These are phyloP conservation scores for Lentinula novae-zelandiae DNA, from an alignment of 1,284 basidiomycete species.

Conservation along the genomic window DNA sequence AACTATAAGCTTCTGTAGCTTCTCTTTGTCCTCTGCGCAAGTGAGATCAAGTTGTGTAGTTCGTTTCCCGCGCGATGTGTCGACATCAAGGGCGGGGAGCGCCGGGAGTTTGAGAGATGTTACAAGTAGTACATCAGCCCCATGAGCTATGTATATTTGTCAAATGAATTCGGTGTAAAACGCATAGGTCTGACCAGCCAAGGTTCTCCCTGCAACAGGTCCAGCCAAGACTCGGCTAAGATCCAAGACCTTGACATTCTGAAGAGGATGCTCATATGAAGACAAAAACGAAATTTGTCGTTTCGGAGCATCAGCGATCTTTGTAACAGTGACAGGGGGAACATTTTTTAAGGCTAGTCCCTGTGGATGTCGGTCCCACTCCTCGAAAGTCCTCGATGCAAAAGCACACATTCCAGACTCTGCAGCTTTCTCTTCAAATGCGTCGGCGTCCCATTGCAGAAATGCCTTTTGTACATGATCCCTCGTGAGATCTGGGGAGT, in stretches of 20 bases:
- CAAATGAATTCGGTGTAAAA: neutral
- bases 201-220: slow-evolving; percentile 50
- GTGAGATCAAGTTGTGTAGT: slow-evolving; percentile 60
- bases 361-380: slow-evolving; percentile 52
- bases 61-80: slow-evolving; percentile 65
- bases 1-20: slow-evolving; percentile 34
- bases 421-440: slow-evolving; percentile 49
- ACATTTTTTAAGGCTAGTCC: slow-evolving; percentile 34
- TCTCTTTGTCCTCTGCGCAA: slow-evolving; percentile 25
- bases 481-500: slow-evolving; percentile 25
- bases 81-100: slow-evolving; percentile 51
- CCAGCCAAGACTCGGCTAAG: slow-evolving; percentile 59
- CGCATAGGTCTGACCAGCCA: slow-evolving; percentile 39
- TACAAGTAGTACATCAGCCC: slow-evolving; percentile 57
- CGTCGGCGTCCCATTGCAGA: slow-evolving; percentile 39
- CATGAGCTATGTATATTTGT: slow-evolving; percentile 38
- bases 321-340: slow-evolving; percentile 41
- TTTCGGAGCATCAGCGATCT: slow-evolving; percentile 46
- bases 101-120: slow-evolving; percentile 55
- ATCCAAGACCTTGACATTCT: slow-evolving; percentile 53
- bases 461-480: slow-evolving; percentile 39
- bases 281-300: slow-evolving; percentile 17
- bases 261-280: slow-evolving; percentile 32
- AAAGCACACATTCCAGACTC: slow-evolving; percentile 49
- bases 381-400: slow-evolving; percentile 44